Conservation (phyloP, 371 early-diverging fungal species). For the Globomyces sp. region DNA sequence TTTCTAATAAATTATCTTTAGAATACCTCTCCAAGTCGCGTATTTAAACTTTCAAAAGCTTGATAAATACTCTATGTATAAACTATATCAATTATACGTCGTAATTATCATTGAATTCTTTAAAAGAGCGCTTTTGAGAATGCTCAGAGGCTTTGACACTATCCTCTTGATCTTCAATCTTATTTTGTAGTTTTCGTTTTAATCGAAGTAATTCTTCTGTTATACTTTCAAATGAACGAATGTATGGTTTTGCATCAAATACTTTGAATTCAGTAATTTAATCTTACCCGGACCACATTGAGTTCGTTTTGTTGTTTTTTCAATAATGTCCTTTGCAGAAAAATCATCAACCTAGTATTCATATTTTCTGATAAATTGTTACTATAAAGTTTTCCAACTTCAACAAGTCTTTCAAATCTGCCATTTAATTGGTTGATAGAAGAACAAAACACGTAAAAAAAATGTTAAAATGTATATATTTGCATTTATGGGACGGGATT, state of each 20-base stretch:
- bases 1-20: slow-evolving; percentile 23
- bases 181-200: slow-evolving; percentile 69
- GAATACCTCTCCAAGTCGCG: slow-evolving; percentile 62
- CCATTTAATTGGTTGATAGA: too few relatives aligned
- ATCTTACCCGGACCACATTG: background rate
- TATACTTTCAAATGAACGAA: slow-evolving; percentile 83
- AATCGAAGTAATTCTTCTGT: slow-evolving; percentile 76
- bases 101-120: slow-evolving; percentile 66
- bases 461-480: too few relatives aligned
- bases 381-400: slow-evolving; percentile 14
- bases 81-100: slow-evolving; percentile 50
- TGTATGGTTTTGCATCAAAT: slow-evolving; percentile 80
- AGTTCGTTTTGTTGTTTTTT: background rate
- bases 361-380: background rate
- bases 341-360: slow-evolving; percentile 1
- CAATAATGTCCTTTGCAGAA: slow-evolving; percentile 9
- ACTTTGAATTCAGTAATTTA: slow-evolving; percentile 17
- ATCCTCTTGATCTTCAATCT: slow-evolving; percentile 80
- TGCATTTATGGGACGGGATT: too few relatives aligned
- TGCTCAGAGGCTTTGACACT: slow-evolving; percentile 69
- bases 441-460: too few relatives aligned
- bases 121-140: slow-evolving; percentile 70
- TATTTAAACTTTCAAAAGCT: slow-evolving; percentile 79
- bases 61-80: slow-evolving; percentile 67
- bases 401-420: slow-evolving; percentile 6